Base-by-base conservation (phyloP, 768 basidiomycete species). In the Thelephora aurantiotincta region DNA sequence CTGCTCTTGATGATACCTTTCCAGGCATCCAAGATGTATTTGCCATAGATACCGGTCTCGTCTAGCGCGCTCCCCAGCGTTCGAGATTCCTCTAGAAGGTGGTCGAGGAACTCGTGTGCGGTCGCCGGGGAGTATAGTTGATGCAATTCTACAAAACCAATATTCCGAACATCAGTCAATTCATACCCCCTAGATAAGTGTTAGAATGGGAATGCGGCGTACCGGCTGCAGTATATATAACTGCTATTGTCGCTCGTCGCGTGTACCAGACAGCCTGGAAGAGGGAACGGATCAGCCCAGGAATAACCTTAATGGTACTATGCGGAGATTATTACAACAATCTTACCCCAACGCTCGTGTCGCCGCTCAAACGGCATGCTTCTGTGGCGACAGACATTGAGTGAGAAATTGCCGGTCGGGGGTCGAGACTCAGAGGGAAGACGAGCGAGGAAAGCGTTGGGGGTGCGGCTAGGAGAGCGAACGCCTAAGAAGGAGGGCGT, bases 81-180 rank as follows among this genome's bases (percentile, higher is more conserved):
- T 2, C 67, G 61, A 2, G 76, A 72, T 2, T 69, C 62, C 9
- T 70, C 66, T 12, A 90, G 68, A 5, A 88, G 72, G 6, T 70
- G 63, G 42, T 81, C 77, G 12, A 91, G 68, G 65, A 91, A 88
- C 2, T 66, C 62, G 23, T 67, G 63, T 0, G 82, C 77, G 2
- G 85, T 85, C 11, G 65, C 56, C 3, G 87, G 83, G 1, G 87
- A 90, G 0, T 75, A 72, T n/a, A 91, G 58, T 57, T 91, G 87
- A 56, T 89, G 87, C 13, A 91, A 66, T 63, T 90, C 87, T 79
- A 52, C 23, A 47, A 20, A n/a, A 9, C 44, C 38, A 35, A 20
- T 35, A 35, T 13, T 4, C 2, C 5, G 37, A 19, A 2, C 7
- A 35, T 11, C 26, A 30, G 26, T 4, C 26, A 4, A 30, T 30